These are phyloP conservation scores for Curvularia sp. DNA, from an alignment of 2,329 filamentous ascomycete species.

Conservation along the genomic window DNA sequence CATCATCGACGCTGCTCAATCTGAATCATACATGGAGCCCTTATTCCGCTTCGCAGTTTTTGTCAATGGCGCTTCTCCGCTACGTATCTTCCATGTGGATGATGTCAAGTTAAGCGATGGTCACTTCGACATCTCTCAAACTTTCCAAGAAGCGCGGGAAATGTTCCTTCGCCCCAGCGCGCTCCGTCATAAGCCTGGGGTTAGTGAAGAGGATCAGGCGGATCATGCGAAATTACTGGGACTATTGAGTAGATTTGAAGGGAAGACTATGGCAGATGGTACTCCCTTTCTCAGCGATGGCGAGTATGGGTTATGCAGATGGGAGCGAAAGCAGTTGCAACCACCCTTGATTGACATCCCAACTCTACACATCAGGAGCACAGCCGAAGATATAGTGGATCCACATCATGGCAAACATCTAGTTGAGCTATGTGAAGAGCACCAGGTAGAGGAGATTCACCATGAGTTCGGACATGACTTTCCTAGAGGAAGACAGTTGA, in stretches of 20 bases:
- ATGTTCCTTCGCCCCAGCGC: slow-evolving; percentile 10
- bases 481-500: neutral
- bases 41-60: slow-evolving; percentile 4
- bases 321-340: neutral
- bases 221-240: neutral
- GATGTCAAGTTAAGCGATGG: neutral
- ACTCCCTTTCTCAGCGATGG: slow-evolving; percentile 1
- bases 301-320: neutral
- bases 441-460: neutral
- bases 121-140: neutral
- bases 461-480: slow-evolving; percentile 1
- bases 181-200: slow-evolving; percentile 4
- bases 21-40: neutral
- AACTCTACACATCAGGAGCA: neutral
- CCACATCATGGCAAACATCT: slow-evolving; percentile 5
- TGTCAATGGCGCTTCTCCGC: slow-evolving; percentile 1
- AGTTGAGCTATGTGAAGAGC: slow-evolving; percentile 46
- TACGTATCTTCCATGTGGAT: neutral
- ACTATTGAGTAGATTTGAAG: slow-evolving; percentile 1
- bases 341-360: slow-evolving; percentile 3
- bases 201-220: neutral
- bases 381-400: slow-evolving; percentile 1
- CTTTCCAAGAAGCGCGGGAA: slow-evolving; percentile 1
- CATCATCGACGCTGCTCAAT: neutral
- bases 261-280: neutral